A percentile compares a stretch with the other conserved stretches of the same genome.
Conservation (phyloP, 1,284 basidiomycete species). For the Sanghuangporus sanghuang region DNA sequence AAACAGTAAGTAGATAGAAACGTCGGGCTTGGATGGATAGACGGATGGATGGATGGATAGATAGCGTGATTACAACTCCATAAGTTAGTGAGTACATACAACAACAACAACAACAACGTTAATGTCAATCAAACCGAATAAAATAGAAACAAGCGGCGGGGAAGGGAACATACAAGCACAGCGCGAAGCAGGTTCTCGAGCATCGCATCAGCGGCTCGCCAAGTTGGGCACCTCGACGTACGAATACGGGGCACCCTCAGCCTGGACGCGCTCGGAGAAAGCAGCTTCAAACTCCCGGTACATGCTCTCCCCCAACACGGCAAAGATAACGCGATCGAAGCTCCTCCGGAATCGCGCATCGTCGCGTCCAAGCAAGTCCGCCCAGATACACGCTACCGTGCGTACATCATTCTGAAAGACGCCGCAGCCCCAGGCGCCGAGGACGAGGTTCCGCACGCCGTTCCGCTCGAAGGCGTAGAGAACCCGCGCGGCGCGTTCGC, state of each 20-base stretch:
- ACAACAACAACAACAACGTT: too few relatives aligned
- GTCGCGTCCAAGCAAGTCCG: slow-evolving; percentile 43
- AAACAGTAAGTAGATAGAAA: too few relatives aligned
- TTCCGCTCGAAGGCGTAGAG: slow-evolving; percentile 58
- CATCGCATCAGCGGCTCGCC: not conserved
- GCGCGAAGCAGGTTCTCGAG: not conserved
- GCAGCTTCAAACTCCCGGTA: slow-evolving; percentile 42
- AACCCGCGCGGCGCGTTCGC: slow-evolving; percentile 62
- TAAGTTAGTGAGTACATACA: too few relatives aligned
- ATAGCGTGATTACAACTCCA: too few relatives aligned
- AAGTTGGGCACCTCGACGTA: slow-evolving; percentile 3
- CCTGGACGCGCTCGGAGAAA: slow-evolving; percentile 25
- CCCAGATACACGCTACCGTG: slow-evolving; percentile 54
- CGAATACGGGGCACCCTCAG: slow-evolving; percentile 4
- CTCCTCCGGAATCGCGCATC: slow-evolving; percentile 47
- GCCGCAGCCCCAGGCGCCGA: slow-evolving; percentile 72
- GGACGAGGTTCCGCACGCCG: slow-evolving; percentile 50
- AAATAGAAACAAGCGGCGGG: not conserved
- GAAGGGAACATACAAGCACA: not conserved
- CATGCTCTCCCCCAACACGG: slow-evolving; percentile 51
- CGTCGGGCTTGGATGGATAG: too few relatives aligned
- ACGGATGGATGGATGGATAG: too few relatives aligned
- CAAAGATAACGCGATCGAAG: slow-evolving; percentile 61
- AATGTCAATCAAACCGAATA: not conserved
- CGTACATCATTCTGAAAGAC: slow-evolving; percentile 60